Evolutionary conservation across 805 yeast species (phyloP), one percentile per base, ranked within the genome.

Genomic region (Starmerella khaoyaiensis): DNA sequence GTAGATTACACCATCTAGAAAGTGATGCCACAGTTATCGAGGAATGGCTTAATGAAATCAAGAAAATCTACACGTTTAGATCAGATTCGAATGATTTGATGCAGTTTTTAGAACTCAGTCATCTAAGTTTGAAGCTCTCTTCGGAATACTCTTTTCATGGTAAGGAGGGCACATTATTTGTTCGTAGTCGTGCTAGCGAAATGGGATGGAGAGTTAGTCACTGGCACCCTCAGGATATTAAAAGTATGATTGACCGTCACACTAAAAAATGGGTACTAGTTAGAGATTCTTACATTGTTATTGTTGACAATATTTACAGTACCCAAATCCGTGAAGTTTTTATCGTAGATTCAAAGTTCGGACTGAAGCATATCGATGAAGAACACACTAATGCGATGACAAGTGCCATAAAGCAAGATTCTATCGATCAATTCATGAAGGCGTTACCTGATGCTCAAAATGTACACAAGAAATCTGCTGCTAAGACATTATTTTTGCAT

Each of bases 141-240:
- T 76, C 81, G 45, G 98, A 90, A 56, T 70, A 73, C 21, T 79
- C 81, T 0, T 79, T 67, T 52, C 74, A 73, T 39, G 94, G 97
- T 1, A 90, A 84, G 50, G 95, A 90, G 58, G 99, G 98, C 2
- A 71, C 73, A 35, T 57, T 87, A 40, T 71, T 79, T 37, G 72
- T 86, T 32, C 74, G 84, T 16, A 77, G 94, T 1, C 74, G 83
- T 0, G 87, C 97, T 0, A 74, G 73, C 44, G 68, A 84, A 0
- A 93, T 83, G 55, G 97, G 98, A 2, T 90, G 98, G 97, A 67
- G 93, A 49, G 95, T 87, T 5, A 80, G 90, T 3, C 96, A 87
- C 54, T 72, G 83, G 58, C 74, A 71, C 44, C 73, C 81, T 6
- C 71, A 74, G 44, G 96, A 82, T 51, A 62, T 83, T 50, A 71